These are phyloP conservation scores for Eucalyptus decipiens DNA, from an alignment of 345 rosid species.

Conservation along the genomic window DNA sequence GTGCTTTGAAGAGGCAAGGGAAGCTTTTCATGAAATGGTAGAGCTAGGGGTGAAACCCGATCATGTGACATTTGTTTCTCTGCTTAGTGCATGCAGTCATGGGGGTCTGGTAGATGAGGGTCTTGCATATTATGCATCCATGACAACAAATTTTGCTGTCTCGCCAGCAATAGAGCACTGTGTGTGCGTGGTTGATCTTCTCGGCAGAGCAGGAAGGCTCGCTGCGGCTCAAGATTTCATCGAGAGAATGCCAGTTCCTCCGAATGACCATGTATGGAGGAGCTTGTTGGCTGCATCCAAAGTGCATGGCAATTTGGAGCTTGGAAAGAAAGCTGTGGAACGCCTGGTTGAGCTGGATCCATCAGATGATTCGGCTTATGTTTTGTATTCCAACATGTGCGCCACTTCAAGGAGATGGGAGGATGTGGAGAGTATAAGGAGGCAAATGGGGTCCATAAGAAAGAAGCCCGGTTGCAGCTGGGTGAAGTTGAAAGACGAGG, in stretches of 20 bases:
- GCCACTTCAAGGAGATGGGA: slow-evolving; percentile 87
- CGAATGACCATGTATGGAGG: slow-evolving; percentile 68
- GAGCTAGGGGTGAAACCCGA: slow-evolving; percentile 49
- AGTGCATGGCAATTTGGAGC: slow-evolving; percentile 60
- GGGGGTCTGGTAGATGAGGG: slow-evolving; percentile 82
- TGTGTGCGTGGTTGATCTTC: slow-evolving; percentile 81
- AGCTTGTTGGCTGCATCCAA: slow-evolving; percentile 74
- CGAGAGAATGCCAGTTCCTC: slow-evolving; percentile 54
- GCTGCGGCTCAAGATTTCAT: slow-evolving; percentile 57
- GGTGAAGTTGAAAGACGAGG: slow-evolving; percentile 65
- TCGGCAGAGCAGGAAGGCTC: slow-evolving; percentile 78
- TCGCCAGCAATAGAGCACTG: slow-evolving; percentile 57
- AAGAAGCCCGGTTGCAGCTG: slow-evolving; percentile 92
- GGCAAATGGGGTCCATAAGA: slow-evolving; percentile 64
- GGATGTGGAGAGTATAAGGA: slow-evolving; percentile 53
- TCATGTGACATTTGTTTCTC: slow-evolving; percentile 81
- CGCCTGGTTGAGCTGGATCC: slow-evolving; percentile 50
- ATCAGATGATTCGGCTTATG: slow-evolving; percentile 76
- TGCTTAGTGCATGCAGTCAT: slow-evolving; percentile 86
- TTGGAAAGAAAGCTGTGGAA: slow-evolving; percentile 67
- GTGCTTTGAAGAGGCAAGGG: slow-evolving; percentile 37
- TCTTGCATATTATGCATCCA: slow-evolving; percentile 45
- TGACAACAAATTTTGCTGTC: slow-evolving; percentile 47
- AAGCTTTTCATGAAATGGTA: slow-evolving; percentile 72
- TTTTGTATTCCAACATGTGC: slow-evolving; percentile 69